A percentile compares a stretch with the other conserved stretches of the same genome.
phyloP scores from a whole-genome alignment of 2,329 filamentous ascomycete species.

The Exutisphaerella laricina region DNA sequence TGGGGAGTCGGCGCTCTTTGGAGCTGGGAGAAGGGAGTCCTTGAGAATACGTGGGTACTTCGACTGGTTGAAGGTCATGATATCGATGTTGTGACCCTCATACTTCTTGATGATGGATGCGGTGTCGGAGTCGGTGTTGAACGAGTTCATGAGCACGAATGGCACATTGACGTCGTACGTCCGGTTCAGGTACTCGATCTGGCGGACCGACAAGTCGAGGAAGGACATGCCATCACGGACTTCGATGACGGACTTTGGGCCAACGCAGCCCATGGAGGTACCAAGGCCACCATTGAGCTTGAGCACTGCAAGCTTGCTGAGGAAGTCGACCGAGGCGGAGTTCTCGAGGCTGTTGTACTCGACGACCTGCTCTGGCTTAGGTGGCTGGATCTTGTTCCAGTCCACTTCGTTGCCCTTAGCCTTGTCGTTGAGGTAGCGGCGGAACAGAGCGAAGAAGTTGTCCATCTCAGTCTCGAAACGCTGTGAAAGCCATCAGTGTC shows the following conservation, averaged over 20 bases:
- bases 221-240: slow-evolving; percentile 99
- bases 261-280: slow-evolving; percentile 99
- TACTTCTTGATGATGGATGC: slow-evolving; percentile 99
- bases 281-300: slow-evolving; percentile 99
- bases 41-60: slow-evolving; percentile 96
- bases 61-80: slow-evolving; percentile 99
- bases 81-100: slow-evolving; percentile 99
- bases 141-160: slow-evolving; percentile 99
- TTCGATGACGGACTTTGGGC: slow-evolving; percentile 98
- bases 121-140: slow-evolving; percentile 99
- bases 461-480: slow-evolving; percentile 99
- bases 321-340: slow-evolving; percentile 84
- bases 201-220: slow-evolving; percentile 94
- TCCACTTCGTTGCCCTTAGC: slow-evolving; percentile 94
- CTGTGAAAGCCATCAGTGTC: slow-evolving; percentile 31
- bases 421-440: slow-evolving; percentile 97
- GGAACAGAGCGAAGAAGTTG: slow-evolving; percentile 99
- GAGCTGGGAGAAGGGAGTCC: slow-evolving; percentile 93
- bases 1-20: slow-evolving; percentile 79
- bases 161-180: slow-evolving; percentile 96
- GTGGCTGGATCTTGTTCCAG: slow-evolving; percentile 95
- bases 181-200: slow-evolving; percentile 98
- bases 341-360: slow-evolving; percentile 88
- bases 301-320: slow-evolving; percentile 95
- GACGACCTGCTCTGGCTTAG: slow-evolving; percentile 87